Evolutionary conservation across 140 eudicot species (phyloP).

Genomic region (Ambrosia hybrid): DNA sequence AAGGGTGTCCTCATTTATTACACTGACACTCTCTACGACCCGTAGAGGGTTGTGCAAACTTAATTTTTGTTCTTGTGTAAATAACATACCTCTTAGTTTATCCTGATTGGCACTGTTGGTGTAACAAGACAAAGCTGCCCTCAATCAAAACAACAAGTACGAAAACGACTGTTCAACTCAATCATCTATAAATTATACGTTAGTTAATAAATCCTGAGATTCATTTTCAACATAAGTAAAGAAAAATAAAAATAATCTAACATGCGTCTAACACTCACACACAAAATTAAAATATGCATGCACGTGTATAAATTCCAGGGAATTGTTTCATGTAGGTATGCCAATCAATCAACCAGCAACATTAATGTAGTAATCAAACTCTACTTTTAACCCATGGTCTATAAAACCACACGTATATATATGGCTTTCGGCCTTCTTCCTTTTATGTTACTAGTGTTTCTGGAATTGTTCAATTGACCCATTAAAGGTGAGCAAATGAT

Average conservation of each 20-base stretch:
- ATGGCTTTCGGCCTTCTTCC: not conserved
- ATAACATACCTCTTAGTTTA: no score
- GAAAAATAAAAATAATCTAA: not conserved
- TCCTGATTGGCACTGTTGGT: no score
- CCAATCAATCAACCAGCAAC: constrained; percentile 15
- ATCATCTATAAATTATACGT: no score
- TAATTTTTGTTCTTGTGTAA: no score
- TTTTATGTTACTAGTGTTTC: not conserved
- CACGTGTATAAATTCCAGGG: constrained; percentile 11
- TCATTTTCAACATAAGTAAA: not conserved
- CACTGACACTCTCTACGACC: no score
- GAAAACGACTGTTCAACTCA: no score
- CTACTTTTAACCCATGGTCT: constrained; percentile 12
- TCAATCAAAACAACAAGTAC: no score
- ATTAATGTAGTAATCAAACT: not conserved
- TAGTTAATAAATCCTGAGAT: no score
- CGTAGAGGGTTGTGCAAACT: no score
- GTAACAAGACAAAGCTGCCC: no score
- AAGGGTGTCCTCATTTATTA: no score
- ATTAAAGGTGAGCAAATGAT: not conserved
- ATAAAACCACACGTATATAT: not conserved
- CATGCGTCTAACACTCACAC: not conserved
- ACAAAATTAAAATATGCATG: not conserved
- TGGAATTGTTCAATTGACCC: constrained; percentile 7
- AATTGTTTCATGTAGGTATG: not conserved